A percentile compares a stretch with the other conserved stretches of the same genome.
Evolutionary conservation across 441 rosid species (phyloP).

Genomic region (Adansonia rubrostipa): DNA sequence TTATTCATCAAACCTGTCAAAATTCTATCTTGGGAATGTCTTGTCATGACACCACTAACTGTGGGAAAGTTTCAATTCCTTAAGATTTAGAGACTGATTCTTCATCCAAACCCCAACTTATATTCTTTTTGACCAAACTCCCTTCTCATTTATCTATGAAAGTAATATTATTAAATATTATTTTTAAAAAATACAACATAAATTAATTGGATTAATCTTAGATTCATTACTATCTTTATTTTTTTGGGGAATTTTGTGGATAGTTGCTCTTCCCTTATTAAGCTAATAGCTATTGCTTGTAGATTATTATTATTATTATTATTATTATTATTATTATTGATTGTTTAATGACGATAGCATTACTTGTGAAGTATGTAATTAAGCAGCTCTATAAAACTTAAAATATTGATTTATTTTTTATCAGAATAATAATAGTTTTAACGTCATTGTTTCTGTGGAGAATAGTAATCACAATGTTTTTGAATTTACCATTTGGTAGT

Average conservation of each 20-base stretch:
- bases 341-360: slow-evolving; percentile 46
- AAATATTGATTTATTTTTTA: not conserved
- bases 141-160: slow-evolving; percentile 1
- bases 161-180: no score
- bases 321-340: not conserved
- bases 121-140: not conserved
- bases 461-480: slow-evolving; percentile 27
- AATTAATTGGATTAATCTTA: not conserved
- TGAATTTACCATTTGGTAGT: slow-evolving; percentile 41
- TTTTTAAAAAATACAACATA: no score
- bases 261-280: not conserved
- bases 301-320: not conserved
- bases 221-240: not conserved
- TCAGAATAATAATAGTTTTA: not conserved
- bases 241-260: not conserved
- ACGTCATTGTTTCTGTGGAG: slow-evolving; percentile 26
- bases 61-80: not conserved
- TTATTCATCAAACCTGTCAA: not conserved
- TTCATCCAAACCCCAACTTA: slow-evolving; percentile 15
- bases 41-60: not conserved
- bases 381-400: not conserved
- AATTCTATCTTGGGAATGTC: slow-evolving; percentile 15
- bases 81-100: slow-evolving; percentile 20
- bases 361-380: slow-evolving; percentile 43
- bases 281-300: not conserved